These are phyloP conservation scores for Salvia miltiorrhiza DNA, from an alignment of 257 asterid genomes.

Conservation along the genomic window DNA sequence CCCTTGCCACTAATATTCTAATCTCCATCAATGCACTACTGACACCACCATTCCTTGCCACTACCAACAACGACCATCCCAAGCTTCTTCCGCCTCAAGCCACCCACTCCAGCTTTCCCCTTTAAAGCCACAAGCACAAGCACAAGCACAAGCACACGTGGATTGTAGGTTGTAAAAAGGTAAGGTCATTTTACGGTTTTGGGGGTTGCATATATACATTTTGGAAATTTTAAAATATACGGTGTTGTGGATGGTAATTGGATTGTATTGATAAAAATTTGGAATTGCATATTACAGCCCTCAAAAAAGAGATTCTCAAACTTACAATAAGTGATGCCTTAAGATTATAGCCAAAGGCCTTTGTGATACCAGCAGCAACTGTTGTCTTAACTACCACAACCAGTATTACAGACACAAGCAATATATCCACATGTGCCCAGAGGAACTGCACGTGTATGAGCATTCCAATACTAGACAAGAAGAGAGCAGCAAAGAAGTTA, in stretches of 20 bases:
- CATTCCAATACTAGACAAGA: slow-evolving; percentile 97
- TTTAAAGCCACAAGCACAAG: background rate
- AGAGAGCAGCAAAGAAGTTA: slow-evolving; percentile 92
- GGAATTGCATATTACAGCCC: background rate
- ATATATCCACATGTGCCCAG: slow-evolving; percentile 93
- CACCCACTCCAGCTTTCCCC: background rate
- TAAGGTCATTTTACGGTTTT: too few relatives aligned
- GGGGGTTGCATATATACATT: background rate
- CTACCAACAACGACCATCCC: too few relatives aligned
- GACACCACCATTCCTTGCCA: background rate
- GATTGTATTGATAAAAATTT: too few relatives aligned
- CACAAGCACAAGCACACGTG: too few relatives aligned
- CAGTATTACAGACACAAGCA: slow-evolving; percentile 88
- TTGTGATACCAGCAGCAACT: slow-evolving; percentile 62
- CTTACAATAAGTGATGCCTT: slow-evolving; percentile 77
- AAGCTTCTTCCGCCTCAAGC: too few relatives aligned
- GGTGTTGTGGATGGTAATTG: background rate
- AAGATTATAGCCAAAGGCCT: slow-evolving; percentile 71
- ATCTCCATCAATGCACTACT: background rate
- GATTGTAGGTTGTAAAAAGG: too few relatives aligned
- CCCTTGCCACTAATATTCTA: background rate
- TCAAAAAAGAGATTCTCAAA: slow-evolving; percentile 13
- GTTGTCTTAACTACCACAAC: slow-evolving; percentile 82
- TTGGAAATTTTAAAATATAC: background rate
- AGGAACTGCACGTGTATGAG: slow-evolving; percentile 92